phyloP scores from a whole-genome alignment of 1,284 basidiomycete genomes.

The Anthracocystis walkeri region DNA sequence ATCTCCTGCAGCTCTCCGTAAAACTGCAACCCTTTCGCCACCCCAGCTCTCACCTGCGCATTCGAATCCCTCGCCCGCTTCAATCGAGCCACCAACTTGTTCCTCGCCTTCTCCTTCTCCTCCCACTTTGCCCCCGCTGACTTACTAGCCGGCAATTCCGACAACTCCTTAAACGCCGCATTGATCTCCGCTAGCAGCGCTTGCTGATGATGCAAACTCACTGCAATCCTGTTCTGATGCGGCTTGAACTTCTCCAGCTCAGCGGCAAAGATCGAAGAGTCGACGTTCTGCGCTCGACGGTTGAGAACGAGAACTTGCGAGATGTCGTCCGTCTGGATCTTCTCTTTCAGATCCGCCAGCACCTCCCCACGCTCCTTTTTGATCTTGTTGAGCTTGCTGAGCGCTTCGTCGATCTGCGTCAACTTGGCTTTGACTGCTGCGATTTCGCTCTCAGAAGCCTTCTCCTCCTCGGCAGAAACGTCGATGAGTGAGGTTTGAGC shows the following conservation, averaged over 20 bases:
- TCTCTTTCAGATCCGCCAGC: slow-evolving; percentile 92
- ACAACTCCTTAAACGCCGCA: slow-evolving; percentile 40
- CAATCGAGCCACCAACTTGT: slow-evolving; percentile 79
- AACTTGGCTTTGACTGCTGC: slow-evolving; percentile 44
- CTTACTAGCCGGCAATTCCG: slow-evolving; percentile 66
- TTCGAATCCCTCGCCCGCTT: slow-evolving; percentile 82
- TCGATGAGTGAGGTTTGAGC: slow-evolving; percentile 49
- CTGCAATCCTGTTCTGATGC: slow-evolving; percentile 83
- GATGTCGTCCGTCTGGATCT: slow-evolving; percentile 96
- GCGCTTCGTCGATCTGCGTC: slow-evolving; percentile 51
- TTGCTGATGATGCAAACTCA: slow-evolving; percentile 83
- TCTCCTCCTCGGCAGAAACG: slow-evolving; percentile 52
- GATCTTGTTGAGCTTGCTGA: slow-evolving; percentile 59
- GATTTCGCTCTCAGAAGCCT: slow-evolving; percentile 33
- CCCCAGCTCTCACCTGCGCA: slow-evolving; percentile 85
- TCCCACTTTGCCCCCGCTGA: slow-evolving; percentile 79
- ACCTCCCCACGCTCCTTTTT: slow-evolving; percentile 81
- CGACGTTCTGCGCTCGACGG: slow-evolving; percentile 83
- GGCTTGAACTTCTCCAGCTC: slow-evolving; percentile 96
- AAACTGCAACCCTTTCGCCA: slow-evolving; percentile 88
- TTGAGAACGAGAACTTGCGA: slow-evolving; percentile 93
- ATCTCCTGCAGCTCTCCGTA: slow-evolving; percentile 84
- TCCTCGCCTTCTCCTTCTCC: slow-evolving; percentile 80
- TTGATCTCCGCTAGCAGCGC: slow-evolving; percentile 72
- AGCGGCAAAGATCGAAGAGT: slow-evolving; percentile 87